Conservation (phyloP, 495 filamentous ascomycete genomes). For the Baudoinia panamericana region DNA sequence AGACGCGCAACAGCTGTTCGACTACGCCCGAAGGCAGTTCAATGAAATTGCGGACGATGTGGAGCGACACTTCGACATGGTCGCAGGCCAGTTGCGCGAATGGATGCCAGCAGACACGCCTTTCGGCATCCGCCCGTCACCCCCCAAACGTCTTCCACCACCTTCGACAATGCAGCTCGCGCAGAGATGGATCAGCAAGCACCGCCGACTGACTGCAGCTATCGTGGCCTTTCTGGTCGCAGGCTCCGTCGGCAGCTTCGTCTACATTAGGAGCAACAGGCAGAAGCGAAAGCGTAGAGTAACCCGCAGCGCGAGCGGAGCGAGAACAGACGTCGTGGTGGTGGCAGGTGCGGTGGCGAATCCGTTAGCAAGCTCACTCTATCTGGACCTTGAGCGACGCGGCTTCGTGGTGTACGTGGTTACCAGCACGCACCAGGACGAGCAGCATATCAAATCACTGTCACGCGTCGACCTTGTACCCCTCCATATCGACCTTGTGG, state of each 20-base stretch:
- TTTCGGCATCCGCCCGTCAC: slow-evolving; percentile 32
- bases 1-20: slow-evolving; percentile 23
- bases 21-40: slow-evolving; percentile 21
- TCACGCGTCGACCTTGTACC: slow-evolving; percentile 67
- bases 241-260: slow-evolving; percentile 37
- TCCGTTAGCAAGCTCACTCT: slow-evolving; percentile 65
- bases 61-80: slow-evolving; percentile 60
- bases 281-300: slow-evolving; percentile 59
- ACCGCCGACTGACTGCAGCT: slow-evolving; percentile 58
- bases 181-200: slow-evolving; percentile 49
- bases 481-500: slow-evolving; percentile 68
- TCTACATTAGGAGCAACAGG: slow-evolving; percentile 48
- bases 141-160: slow-evolving; percentile 35
- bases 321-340: slow-evolving; percentile 77
- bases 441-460: slow-evolving; percentile 60
- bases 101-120: slow-evolving; percentile 29
- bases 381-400: slow-evolving; percentile 72
- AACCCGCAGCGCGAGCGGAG: slow-evolving; percentile 64
- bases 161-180: slow-evolving; percentile 34
- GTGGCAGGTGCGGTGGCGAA: slow-evolving; percentile 64
- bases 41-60: slow-evolving; percentile 57
- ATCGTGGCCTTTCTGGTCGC: slow-evolving; percentile 56
- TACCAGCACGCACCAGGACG: slow-evolving; percentile 66
- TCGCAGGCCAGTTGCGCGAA: slow-evolving; percentile 50
- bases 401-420: slow-evolving; percentile 91